phyloP scores from a whole-genome alignment of 2,329 filamentous ascomycete species.

The Fusarium siculi region DNA sequence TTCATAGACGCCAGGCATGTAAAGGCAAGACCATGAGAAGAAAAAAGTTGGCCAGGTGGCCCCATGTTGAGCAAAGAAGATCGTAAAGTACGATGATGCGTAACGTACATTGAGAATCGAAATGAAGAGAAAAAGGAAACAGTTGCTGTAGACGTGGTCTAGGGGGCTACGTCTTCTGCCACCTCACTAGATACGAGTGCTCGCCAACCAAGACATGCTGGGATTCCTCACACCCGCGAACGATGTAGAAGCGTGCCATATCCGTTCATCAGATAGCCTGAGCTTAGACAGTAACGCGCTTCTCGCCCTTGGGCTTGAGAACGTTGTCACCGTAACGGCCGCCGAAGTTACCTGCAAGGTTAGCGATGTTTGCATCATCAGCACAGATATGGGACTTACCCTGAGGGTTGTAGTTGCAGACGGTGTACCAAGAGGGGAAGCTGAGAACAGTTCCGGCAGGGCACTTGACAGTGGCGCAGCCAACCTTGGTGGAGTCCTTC shows the following conservation, averaged over 20 bases:
- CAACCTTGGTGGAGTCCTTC: slow-evolving; percentile 52
- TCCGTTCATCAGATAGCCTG: slow-evolving; percentile 18
- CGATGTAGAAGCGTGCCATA: slow-evolving; percentile 17
- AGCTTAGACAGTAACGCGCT: slow-evolving; percentile 43
- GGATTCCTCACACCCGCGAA: slow-evolving; percentile 6
- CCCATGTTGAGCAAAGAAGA: slow-evolving; percentile 44
- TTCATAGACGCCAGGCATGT: slow-evolving; percentile 42
- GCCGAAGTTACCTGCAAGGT: slow-evolving; percentile 60
- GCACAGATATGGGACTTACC: slow-evolving; percentile 63
- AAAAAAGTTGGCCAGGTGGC: slow-evolving; percentile 37
- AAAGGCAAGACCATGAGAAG: slow-evolving; percentile 34
- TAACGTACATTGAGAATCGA: slow-evolving; percentile 52
- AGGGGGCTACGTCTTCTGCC: slow-evolving; percentile 21
- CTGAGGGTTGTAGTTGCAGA: slow-evolving; percentile 85
- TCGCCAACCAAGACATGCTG: slow-evolving; percentile 27
- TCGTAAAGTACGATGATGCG: slow-evolving; percentile 48
- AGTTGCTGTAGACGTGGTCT: slow-evolving; percentile 30
- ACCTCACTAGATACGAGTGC: slow-evolving; percentile 24
- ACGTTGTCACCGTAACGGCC: slow-evolving; percentile 64
- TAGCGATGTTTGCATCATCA: not conserved
- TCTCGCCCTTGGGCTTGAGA: slow-evolving; percentile 49
- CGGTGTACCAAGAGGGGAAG: slow-evolving; percentile 76
- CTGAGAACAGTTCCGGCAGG: slow-evolving; percentile 57
- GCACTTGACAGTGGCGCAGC: slow-evolving; percentile 78
- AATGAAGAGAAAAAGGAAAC: slow-evolving; percentile 41